Evolutionary conservation across 257 asterid species (phyloP), one percentile per base, ranked within the genome.

Genomic region (Scutellaria galericulata): DNA sequence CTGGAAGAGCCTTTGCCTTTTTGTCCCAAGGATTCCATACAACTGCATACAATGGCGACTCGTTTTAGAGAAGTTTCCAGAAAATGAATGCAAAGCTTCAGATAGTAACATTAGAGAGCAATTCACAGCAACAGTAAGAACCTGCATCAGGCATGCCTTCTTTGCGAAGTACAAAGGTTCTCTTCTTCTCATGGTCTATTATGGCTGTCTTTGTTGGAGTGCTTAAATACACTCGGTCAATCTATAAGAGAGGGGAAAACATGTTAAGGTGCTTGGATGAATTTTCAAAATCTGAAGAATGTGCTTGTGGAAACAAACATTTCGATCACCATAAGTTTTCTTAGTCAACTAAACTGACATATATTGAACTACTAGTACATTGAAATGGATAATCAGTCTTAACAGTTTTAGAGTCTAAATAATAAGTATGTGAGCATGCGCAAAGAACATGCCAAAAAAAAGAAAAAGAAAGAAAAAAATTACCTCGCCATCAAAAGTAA

Each of bases 11-110:
- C 86, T 91, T 89, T n/a, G 92, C 86, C 71, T 82, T 87, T 82
- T 89, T 91, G 83, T 91, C 96, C 96, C 97, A 91, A 66, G 97
- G 97, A 79, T 91, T 91, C 97, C 97, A 89, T 57, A 91, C 84
- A 78, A 79, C 96, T 91, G 87, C 77, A 75, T 20, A 62, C 24
- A 46, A 79, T 46, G n/a, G 61, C 47, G 48, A 75, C 42, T 66
- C 45, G 12, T 47, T 76, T 78, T 51, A 75, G 53, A 71, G 48
- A 9, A 64, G 41, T 61, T 64, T 9, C 41, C 60, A 66, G 42
- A 20, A 53, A 70, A 24, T 31, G 71, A 75, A 59, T 24, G 47
- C 39, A 50, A 74, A 27, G 72, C 62, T 55, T 64, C 59, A 70
- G 10, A 64, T 60, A 7, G 24, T 8, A 78, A 69, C 42, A 58